Percentiles rank a stretch among this genome's conserved stretches.
Evolutionary conservation across 225 moss, liverwort and hornwort species (phyloP).

Genomic region (Straminergon stramineum): DNA sequence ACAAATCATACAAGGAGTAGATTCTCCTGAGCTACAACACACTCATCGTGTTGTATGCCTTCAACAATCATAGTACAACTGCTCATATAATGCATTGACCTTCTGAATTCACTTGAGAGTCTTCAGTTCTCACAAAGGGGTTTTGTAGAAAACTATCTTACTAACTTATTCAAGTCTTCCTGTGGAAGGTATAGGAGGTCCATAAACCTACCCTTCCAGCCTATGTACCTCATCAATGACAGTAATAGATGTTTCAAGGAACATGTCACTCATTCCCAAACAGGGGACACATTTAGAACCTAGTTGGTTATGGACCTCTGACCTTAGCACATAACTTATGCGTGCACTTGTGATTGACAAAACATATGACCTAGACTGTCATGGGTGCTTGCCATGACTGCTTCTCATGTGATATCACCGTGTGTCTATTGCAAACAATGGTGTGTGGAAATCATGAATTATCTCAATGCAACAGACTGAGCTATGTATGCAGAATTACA

Average conservation of each 20-base stretch:
- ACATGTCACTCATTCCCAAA: too few relatives aligned
- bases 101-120: background rate
- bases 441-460: background rate
- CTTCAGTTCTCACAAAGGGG: background rate
- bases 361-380: background rate
- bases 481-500: background rate
- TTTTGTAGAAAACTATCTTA: background rate
- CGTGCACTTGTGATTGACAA: background rate
- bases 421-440: background rate
- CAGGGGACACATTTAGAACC: too few relatives aligned
- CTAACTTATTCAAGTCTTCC: too few relatives aligned
- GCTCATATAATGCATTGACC: background rate
- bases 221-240: too few relatives aligned
- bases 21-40: background rate
- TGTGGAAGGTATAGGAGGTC: too few relatives aligned
- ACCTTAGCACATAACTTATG: background rate
- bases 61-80: background rate
- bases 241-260: too few relatives aligned
- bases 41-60: background rate
- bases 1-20: background rate
- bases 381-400: background rate
- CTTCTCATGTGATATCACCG: background rate
- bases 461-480: background rate
- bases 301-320: too few relatives aligned
- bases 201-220: too few relatives aligned